Evolutionary conservation across 345 rosid genomes (phyloP).

Genomic region (Hibiscus syriacus): DNA sequence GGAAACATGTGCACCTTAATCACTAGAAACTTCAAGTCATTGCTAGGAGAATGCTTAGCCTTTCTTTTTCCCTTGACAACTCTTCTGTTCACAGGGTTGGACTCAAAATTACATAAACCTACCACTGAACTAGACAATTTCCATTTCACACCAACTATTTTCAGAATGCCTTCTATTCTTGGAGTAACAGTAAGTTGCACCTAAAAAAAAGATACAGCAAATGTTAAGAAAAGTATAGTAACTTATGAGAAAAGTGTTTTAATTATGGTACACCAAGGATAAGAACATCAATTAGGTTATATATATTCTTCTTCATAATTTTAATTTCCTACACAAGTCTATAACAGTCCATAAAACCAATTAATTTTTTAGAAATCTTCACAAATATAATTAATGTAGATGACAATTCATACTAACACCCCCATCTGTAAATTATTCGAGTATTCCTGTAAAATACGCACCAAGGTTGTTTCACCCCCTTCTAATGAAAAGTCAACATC

Average conservation of each 20-base stretch:
- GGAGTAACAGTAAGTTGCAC: conserved; percentile 87
- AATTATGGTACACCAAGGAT: conserved; percentile 1
- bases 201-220: conserved; percentile 29
- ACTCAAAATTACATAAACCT: conserved; percentile 61
- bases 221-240: not conserved
- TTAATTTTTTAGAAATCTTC: conserved; percentile 3
- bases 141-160: conserved; percentile 88
- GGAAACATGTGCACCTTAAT: conserved; percentile 50
- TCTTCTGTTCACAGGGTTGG: conserved; percentile 41
- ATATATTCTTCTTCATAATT: not conserved
- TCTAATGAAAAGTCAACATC: conserved; percentile 55
- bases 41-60: conserved; percentile 38
- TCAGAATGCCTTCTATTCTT: conserved; percentile 71
- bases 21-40: conserved; percentile 67
- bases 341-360: not conserved
- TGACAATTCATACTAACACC: not conserved
- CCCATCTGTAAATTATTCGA: not conserved
- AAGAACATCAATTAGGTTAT: conserved; percentile 9
- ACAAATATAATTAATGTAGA: not conserved
- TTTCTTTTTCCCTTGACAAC: conserved; percentile 43
- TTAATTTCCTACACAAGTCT: not conserved
- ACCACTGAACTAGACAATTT: conserved; percentile 69
- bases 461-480: conserved; percentile 61
- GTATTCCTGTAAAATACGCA: conserved; percentile 31
- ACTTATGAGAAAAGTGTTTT: not conserved